Evolutionary conservation across 2,329 filamentous ascomycete species (phyloP), one percentile per base, ranked within the genome.

Genomic region (Bipolaris oryzae): DNA sequence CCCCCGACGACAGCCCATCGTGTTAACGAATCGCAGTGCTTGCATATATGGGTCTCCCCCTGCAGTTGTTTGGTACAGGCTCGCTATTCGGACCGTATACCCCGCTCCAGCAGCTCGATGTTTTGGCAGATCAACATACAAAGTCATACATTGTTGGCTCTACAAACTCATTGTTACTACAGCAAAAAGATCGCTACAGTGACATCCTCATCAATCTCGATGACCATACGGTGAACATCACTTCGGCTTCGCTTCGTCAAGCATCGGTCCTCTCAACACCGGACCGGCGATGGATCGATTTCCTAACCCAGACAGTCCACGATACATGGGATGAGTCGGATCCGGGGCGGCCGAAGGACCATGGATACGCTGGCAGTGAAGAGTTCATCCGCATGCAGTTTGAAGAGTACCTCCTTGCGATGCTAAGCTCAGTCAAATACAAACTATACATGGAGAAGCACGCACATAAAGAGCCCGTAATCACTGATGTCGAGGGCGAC

Each of bases 81-180:
- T 95, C 92, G 73, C 84, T 99, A 57, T 98, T 97, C 73, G 94
- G 95, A 2, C 95, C 95, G 0, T 99, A 99, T 73, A 99, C 95
- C 1, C 95, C 95, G 16, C 81, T 99, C 16, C 95, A 99, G 76
- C 93, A 97, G 77, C 87, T 99, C 54, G 94, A 99, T 74, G 85
- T 97, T 66, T 84, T 99, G 38, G 94, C 94, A 50, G 94, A 98
- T 77, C 88, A 92, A 67, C 91, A 92, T 39, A 98, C 95, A 18
- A 98, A 96, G 78, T 97, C 94, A 1, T 99, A 98, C 70, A 90
- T 99, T 51, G 93, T 99, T 55, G 95, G 95, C 61, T 97, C 93
- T 64, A 99, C 95, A 35, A 99, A 99, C 75, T 96, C 92, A 5
- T 82, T 99, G 21, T 83, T 99, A 33, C 80, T 99, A 10, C 93